A percentile compares a stretch with the other conserved stretches of the same genome.
phyloP scores from a whole-genome alignment of 495 filamentous ascomycete genomes.

The Annulohypoxylon bovei region DNA sequence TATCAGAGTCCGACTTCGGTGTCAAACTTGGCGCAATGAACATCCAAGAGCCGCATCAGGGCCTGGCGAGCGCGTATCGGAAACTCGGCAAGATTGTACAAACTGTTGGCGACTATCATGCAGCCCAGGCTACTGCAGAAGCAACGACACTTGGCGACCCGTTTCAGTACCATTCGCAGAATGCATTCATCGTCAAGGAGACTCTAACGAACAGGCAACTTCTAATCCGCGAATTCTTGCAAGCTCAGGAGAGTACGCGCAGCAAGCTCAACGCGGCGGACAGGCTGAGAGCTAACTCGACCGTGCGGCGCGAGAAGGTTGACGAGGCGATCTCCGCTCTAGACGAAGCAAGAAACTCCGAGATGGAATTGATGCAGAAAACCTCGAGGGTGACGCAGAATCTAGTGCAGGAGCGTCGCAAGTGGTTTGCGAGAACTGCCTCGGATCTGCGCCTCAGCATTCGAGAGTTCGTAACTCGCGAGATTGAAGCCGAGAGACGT shows the following conservation, averaged over 20 bases:
- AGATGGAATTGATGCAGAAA: slow-evolving; percentile 81
- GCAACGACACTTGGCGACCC: slow-evolving; percentile 95
- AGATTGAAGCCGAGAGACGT: slow-evolving; percentile 95
- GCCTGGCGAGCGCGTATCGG: slow-evolving; percentile 87
- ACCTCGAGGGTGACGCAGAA: slow-evolving; percentile 88
- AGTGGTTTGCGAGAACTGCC: slow-evolving; percentile 90
- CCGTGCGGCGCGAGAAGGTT: slow-evolving; percentile 89
- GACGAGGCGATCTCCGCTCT: slow-evolving; percentile 92
- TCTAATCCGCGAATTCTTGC: slow-evolving; percentile 90
- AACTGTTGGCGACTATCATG: slow-evolving; percentile 91
- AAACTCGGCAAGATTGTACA: slow-evolving; percentile 95
- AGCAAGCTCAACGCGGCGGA: slow-evolving; percentile 86
- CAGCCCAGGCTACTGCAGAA: slow-evolving; percentile 96
- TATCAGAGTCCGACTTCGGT: slow-evolving; percentile 93
- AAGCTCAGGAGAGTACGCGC: slow-evolving; percentile 82
- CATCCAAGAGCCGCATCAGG: slow-evolving; percentile 87
- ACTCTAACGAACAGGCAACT: slow-evolving; percentile 98
- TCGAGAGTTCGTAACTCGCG: slow-evolving; percentile 89
- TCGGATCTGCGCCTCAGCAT: slow-evolving; percentile 81
- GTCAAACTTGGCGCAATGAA: slow-evolving; percentile 86
- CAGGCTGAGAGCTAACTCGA: slow-evolving; percentile 82
- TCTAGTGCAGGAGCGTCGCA: slow-evolving; percentile 85
- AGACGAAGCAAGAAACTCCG: slow-evolving; percentile 83
- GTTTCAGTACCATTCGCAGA: slow-evolving; percentile 92
- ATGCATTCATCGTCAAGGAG: slow-evolving; percentile 98